Conservation (phyloP, 345 rosid species). For the Limnanthes douglasii region DNA sequence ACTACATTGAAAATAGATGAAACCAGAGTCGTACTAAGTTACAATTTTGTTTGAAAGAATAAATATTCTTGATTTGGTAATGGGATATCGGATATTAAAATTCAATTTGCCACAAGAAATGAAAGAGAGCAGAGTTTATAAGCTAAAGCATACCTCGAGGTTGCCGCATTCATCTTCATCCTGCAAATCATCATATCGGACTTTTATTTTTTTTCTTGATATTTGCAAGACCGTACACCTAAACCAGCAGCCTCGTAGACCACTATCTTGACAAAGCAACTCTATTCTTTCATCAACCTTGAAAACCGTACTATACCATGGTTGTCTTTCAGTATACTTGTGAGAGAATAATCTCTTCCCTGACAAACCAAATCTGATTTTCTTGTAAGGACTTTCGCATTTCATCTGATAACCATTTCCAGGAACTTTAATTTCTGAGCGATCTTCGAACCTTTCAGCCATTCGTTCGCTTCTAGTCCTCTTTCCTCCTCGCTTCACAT, state of each 20-base stretch:
- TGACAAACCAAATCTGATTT: conserved; percentile 28
- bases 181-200: conserved; percentile 69
- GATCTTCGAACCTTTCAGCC: conserved; percentile 19
- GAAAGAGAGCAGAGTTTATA: conserved; percentile 2
- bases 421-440: conserved; percentile 15
- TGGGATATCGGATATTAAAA: not conserved
- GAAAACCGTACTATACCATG: conserved; percentile 19
- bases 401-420: conserved; percentile 9
- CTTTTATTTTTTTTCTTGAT: conserved; percentile 56
- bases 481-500: conserved; percentile 45
- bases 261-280: conserved; percentile 87
- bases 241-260: conserved; percentile 97
- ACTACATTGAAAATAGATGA: too few relatives aligned
- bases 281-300: conserved; percentile 65
- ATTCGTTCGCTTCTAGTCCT: conserved; percentile 38
- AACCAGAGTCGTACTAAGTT: too few relatives aligned
- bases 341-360: conserved; percentile 37
- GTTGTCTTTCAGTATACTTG: conserved; percentile 29
- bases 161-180: conserved; percentile 73
- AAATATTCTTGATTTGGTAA: conserved; percentile 6
- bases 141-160: conserved; percentile 57
- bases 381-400: conserved; percentile 26
- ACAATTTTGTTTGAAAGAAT: too few relatives aligned
- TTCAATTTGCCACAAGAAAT: not conserved
- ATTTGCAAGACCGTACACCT: conserved; percentile 64